Percentiles rank a stretch among this genome's conserved stretches.
Conservation (phyloP, 768 basidiomycete genomes). For the Mycena maculata region DNA sequence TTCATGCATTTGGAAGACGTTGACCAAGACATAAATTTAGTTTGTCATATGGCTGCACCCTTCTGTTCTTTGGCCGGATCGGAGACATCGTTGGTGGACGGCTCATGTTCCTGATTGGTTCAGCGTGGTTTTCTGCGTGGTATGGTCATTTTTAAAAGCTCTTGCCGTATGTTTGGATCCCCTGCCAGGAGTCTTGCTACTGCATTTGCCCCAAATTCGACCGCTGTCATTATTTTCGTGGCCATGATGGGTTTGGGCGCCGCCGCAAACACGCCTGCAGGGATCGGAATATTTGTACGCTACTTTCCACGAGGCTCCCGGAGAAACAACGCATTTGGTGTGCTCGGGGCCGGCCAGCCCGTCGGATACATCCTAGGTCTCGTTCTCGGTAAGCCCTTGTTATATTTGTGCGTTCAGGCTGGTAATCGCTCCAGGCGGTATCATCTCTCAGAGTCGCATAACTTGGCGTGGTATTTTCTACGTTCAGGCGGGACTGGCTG, state of each 20-base stretch:
- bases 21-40: background rate
- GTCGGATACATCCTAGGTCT: conserved; percentile 45
- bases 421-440: too few species aligned
- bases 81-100: conserved; percentile 38
- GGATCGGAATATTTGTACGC: conserved; percentile 36
- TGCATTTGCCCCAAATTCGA: conserved; percentile 41
- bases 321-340: conserved; percentile 42
- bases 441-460: background rate
- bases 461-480: conserved; percentile 18
- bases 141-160: background rate
- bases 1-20: too few species aligned
- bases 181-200: too few species aligned
- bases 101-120: conserved; percentile 44
- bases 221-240: conserved; percentile 39
- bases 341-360: conserved; percentile 44
- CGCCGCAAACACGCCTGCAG: conserved; percentile 45
- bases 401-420: too few species aligned
- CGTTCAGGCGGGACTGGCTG: background rate
- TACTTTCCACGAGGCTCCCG: conserved; percentile 39
- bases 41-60: conserved; percentile 35
- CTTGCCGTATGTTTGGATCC: too few species aligned
- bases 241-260: conserved; percentile 42
- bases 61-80: conserved; percentile 37
- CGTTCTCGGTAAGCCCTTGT: conserved; percentile 36
- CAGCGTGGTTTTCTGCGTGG: conserved; percentile 38